Base-by-base conservation (phyloP, 1,284 basidiomycete species). In the Ganoderma leucocontextum region DNA sequence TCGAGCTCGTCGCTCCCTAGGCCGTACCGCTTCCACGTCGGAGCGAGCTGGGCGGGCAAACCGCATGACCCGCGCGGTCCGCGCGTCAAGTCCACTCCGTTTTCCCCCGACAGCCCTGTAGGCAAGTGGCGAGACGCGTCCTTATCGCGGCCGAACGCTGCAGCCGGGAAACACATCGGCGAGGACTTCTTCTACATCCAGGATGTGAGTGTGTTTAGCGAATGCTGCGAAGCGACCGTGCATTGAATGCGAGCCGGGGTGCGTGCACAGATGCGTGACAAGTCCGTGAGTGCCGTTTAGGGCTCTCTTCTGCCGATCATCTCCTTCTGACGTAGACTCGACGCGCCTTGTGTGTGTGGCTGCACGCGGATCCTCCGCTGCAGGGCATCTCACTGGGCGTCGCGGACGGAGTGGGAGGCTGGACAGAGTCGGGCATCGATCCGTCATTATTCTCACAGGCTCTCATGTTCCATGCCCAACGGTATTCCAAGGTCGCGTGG, bases 141-240 rank as follows among this genome's bases (percentile, higher is more conserved):
- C 76, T 85, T 91, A 41, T 79, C 82, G 44, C 82, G 81, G 73
- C 83, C 80, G 47, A 89, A 84, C 75, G 79, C 76, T 59, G 79
- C 80, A 62, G 70, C 70, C 8, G 86, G 82, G 67, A 82, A 73
- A 63, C 83, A 88, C 65, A 85, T 91, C 8, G 91, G 92, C 33
- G 92, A 95, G 75, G 93, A 95, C 77, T 94, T 95, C 79, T 92
- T 92, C 77, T 95, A 87, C 74, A 83, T 93, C 2, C 89, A 93
- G 81, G 81, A 91, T 80, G 92, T 91, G 74, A 75, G 89, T 81
- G 58, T 17, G 52, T 33, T 9, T 42, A 4, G 38, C 36, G 49
- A 13, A 15, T 52, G 15, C 10, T 52, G 25, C 19, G n/a, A 6
- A 17, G 22, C 36, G 52, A 66, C 2, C 4, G 55, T 22, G 29